Conservation (phyloP, 78 protist genomes). For the Mantamonas sphyraenae region DNA sequence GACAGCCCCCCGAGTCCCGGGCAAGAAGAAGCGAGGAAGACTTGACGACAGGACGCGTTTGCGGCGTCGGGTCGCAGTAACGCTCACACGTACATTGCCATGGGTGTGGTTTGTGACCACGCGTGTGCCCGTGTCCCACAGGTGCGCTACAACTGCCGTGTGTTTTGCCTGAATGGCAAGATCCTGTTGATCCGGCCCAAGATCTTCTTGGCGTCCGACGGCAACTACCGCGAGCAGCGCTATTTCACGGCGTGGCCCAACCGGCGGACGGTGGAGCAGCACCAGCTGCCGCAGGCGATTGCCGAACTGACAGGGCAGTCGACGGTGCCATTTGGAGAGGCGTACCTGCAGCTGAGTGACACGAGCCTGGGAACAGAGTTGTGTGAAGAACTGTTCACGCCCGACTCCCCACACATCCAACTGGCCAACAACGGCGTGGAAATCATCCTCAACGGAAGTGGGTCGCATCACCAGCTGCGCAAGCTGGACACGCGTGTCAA, state of each 20-base stretch:
- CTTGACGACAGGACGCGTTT: background rate
- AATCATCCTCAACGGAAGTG: constrained; percentile 73
- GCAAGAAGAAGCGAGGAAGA: background rate
- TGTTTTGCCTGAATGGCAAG: constrained; percentile 20
- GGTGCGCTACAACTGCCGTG: constrained; percentile 75
- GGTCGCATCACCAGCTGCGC: constrained; percentile 76
- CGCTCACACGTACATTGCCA: too few species aligned
- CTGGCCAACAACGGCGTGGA: constrained; percentile 58
- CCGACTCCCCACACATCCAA: constrained; percentile 45
- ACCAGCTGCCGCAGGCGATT: background rate
- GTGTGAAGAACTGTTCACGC: constrained; percentile 80
- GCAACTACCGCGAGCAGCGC: constrained; percentile 80
- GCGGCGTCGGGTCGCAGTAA: too few species aligned
- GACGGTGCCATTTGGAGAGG: constrained; percentile 60
- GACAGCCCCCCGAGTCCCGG: background rate
- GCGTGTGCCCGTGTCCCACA: constrained; percentile 10
- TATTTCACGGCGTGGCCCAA: constrained; percentile 68
- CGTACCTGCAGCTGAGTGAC: constrained; percentile 26
- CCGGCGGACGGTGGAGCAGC: background rate
- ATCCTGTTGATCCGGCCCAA: constrained; percentile 72
- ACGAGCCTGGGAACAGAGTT: constrained; percentile 45
- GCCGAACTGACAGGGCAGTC: background rate
- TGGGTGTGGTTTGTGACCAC: background rate
- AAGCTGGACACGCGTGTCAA: constrained; percentile 65
- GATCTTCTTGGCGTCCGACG: constrained; percentile 65